Evolutionary conservation across 805 yeast genomes (phyloP).

Genomic region (Schwanniomyces vanrijiae): DNA sequence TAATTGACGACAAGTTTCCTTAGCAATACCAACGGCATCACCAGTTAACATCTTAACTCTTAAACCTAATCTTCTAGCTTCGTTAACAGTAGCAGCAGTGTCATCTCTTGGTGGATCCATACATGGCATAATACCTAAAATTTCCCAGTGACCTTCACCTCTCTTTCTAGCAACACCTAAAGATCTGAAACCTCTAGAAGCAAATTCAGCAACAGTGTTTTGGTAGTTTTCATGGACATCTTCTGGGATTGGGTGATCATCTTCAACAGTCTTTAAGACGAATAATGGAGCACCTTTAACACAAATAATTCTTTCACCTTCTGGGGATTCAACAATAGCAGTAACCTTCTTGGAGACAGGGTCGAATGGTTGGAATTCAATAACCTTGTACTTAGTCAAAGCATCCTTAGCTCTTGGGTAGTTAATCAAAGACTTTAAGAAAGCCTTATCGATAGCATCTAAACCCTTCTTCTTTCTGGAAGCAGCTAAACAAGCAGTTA

Average conservation of each 20-base stretch:
- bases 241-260: conserved; percentile 95
- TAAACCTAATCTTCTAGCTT: conserved; percentile 88
- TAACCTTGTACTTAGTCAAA: conserved; percentile 88
- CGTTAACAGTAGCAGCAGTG: conserved; percentile 90
- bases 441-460: conserved; percentile 96
- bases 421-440: conserved; percentile 81
- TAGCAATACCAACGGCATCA: conserved; percentile 98
- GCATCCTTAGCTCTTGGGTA: conserved; percentile 94
- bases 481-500: conserved; percentile 97
- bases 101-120: conserved; percentile 99
- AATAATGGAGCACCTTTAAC: conserved; percentile 98
- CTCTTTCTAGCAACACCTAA: conserved; percentile 98
- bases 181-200: conserved; percentile 97
- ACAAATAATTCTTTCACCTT: conserved; percentile 92
- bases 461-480: conserved; percentile 97
- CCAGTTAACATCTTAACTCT: conserved; percentile 98
- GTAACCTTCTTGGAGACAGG: conserved; percentile 97
- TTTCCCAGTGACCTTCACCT: conserved; percentile 98
- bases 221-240: conserved; percentile 91
- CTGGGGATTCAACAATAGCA: conserved; percentile 93
- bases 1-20: conserved; percentile 97
- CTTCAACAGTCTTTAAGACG: conserved; percentile 95
- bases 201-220: conserved; percentile 96
- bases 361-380: conserved; percentile 96
- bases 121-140: conserved; percentile 97